A percentile compares a stretch with the other conserved stretches of the same genome.
Conservation (phyloP, 1,284 basidiomycete species). For the Chondrostereum purpureum region DNA sequence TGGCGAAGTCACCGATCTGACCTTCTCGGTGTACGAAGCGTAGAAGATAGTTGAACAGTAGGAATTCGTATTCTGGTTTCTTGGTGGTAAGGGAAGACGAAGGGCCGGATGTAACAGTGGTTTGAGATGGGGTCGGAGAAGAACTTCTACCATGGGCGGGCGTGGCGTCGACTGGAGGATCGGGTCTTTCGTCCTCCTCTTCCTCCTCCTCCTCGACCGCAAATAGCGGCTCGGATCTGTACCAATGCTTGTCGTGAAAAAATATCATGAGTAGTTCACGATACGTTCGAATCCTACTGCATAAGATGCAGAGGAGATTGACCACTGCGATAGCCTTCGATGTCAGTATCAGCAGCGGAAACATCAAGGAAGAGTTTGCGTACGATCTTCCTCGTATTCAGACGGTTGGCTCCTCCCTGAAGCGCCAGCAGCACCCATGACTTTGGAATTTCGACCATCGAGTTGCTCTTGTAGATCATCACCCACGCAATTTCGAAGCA, state of each 20-base stretch:
- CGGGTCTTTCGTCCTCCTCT: constrained; percentile 41
- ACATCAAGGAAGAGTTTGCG: constrained; percentile 29
- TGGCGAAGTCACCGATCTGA: constrained; percentile 88
- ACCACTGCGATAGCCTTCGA: constrained; percentile 55
- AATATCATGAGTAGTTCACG: constrained; percentile 92
- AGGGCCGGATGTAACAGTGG: constrained; percentile 48
- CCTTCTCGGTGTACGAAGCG: constrained; percentile 95
- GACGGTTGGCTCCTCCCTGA: constrained; percentile 64
- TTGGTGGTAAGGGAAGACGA: constrained; percentile 34
- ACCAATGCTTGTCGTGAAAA: constrained; percentile 89
- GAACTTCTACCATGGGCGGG: constrained; percentile 20
- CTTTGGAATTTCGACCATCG: constrained; percentile 59
- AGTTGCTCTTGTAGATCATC: constrained; percentile 82
- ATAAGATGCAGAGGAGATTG: constrained; percentile 84
- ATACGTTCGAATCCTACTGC: constrained; percentile 84
- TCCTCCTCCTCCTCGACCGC: constrained; percentile 67
- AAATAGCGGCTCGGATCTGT: constrained; percentile 61
- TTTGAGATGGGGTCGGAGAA: constrained; percentile 57
- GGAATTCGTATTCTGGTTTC: constrained; percentile 89
- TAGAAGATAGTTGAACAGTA: constrained; percentile 92
- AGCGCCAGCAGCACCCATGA: constrained; percentile 78
- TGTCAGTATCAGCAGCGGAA: not conserved
- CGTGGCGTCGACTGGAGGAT: constrained; percentile 23
- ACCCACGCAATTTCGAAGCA: constrained; percentile 87
- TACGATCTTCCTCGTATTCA: constrained; percentile 82